Evolutionary conservation across 441 rosid species (phyloP), one percentile per base, ranked within the genome.

Genomic region (Adansonia grandidieri): DNA sequence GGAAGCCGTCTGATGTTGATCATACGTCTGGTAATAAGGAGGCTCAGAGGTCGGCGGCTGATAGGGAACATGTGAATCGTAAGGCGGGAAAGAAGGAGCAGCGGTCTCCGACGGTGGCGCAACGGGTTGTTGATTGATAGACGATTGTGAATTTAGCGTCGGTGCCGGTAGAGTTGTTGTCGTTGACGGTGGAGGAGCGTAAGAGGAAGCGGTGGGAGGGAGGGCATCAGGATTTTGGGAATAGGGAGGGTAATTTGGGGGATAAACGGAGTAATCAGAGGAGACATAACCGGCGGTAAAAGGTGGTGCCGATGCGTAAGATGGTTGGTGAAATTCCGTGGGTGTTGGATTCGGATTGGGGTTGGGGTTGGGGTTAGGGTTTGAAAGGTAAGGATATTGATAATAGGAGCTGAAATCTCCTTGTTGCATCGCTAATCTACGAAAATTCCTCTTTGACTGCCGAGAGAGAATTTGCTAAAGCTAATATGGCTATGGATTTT

Each of bases 281-380:
- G 89, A 53, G 0, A 84, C 17, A 82, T 88, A 90, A 67, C 87
- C 84, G 72, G 90, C 78, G 37, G 81, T 73, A 79, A 86, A 91
- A 4, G 98, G 99, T 4, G 99, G 98, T 0, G 98, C 98, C 0
- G 99, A 94, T 0, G 99, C 98, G 87, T 86, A 89, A 4, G 94
- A 58, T 54, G 65, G 76, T n/a, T 81, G 91, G 73, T 84, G 67
- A 68, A 73, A 94, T 84, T 94, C 98, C 24, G 86, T 66, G 9
- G 87, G 81, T 45, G 45, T 66, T 42, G 90, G 73, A 22, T 80
- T 84, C 42, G 15, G 9, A 2, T 62, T 62, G 9, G 17, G 66
- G 32, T 67, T 78, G 0, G 83, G 80, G 9, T 63, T 79, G 0
- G 86, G 74, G 40, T 50, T 82, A 17, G 85, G 86, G 71, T 85